A percentile compares a stretch with the other conserved stretches of the same genome.
These are phyloP conservation scores for Blakeslea trispora DNA, from an alignment of 371 early-diverging fungal genomes.

Conservation along the genomic window DNA sequence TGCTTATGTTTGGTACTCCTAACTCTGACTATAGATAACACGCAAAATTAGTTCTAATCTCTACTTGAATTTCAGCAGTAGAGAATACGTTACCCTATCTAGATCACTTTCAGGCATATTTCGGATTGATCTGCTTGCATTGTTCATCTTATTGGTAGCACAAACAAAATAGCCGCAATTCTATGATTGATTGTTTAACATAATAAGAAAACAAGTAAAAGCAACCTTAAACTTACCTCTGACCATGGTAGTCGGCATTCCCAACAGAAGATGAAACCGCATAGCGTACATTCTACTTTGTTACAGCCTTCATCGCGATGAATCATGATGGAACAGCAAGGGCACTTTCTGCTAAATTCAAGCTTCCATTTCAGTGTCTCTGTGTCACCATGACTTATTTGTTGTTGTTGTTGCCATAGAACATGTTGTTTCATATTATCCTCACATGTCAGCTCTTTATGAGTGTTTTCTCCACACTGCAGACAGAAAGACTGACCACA, in stretches of 20 bases:
- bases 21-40: slow-evolving; percentile 43
- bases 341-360: slow-evolving; percentile 54
- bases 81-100: neutral
- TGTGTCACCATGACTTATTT: slow-evolving; percentile 28
- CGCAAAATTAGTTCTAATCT: too few species aligned
- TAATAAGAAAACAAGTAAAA: neutral
- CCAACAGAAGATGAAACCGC: slow-evolving; percentile 74
- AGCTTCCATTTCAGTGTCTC: slow-evolving; percentile 56
- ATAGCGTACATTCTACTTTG: slow-evolving; percentile 69
- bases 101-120: neutral
- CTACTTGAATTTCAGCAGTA: too few species aligned
- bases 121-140: neutral
- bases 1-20: slow-evolving; percentile 53
- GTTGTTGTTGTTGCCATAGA: slow-evolving; percentile 10
- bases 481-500: slow-evolving; percentile 54
- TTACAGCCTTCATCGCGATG: slow-evolving; percentile 76
- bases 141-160: slow-evolving; percentile 6
- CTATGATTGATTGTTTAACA: slow-evolving; percentile 3
- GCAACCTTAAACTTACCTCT: slow-evolving; percentile 16
- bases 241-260: slow-evolving; percentile 32
- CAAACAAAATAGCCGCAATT: slow-evolving; percentile 33
- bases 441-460: slow-evolving; percentile 50
- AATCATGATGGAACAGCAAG: slow-evolving; percentile 67
- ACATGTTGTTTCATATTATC: slow-evolving; percentile 46
- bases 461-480: slow-evolving; percentile 60